phyloP scores from a whole-genome alignment of 306 rosid genomes.

The Vigna mungo region DNA sequence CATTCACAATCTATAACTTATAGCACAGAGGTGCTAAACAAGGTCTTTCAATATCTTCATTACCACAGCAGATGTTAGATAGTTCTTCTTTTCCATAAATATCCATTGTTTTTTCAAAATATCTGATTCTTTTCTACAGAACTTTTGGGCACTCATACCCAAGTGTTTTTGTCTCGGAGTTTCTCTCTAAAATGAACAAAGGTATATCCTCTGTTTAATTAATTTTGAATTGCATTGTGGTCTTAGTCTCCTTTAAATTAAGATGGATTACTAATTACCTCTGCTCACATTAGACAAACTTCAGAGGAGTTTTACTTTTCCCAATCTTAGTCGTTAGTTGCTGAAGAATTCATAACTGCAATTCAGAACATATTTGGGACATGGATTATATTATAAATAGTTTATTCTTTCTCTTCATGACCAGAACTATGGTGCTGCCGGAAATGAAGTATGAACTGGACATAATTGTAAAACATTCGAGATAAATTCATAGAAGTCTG shows the following conservation, averaged over 20 bases:
- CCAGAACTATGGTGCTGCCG: conserved; percentile 1
- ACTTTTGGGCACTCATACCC: not conserved
- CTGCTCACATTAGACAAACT: not conserved
- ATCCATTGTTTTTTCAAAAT: conserved; percentile 7
- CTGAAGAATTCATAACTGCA: conserved; percentile 18
- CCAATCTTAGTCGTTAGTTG: conserved; percentile 11
- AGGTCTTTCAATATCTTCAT: conserved; percentile 14
- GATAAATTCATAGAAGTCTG: conserved; percentile 16
- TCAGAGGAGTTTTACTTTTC: not conserved
- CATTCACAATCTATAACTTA: conserved; percentile 29
- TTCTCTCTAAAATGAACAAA: not conserved
- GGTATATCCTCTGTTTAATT: conserved; percentile 6
- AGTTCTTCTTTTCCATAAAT: conserved; percentile 23
- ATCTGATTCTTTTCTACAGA: conserved; percentile 2
- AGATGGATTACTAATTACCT: not conserved
- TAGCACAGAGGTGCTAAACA: conserved; percentile 23
- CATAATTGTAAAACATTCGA: conserved; percentile 13
- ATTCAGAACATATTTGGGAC: conserved; percentile 13
- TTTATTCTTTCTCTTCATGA: conserved; percentile 35
- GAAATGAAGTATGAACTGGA: conserved; percentile 11
- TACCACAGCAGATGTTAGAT: conserved; percentile 19
- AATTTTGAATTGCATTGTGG: not conserved
- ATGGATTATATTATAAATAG: conserved; percentile 2
- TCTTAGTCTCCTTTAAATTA: not conserved
- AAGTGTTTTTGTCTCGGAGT: not conserved